Evolutionary conservation across 108 stramenopile species (phyloP).

Genomic region (Cyclotella baltica): DNA sequence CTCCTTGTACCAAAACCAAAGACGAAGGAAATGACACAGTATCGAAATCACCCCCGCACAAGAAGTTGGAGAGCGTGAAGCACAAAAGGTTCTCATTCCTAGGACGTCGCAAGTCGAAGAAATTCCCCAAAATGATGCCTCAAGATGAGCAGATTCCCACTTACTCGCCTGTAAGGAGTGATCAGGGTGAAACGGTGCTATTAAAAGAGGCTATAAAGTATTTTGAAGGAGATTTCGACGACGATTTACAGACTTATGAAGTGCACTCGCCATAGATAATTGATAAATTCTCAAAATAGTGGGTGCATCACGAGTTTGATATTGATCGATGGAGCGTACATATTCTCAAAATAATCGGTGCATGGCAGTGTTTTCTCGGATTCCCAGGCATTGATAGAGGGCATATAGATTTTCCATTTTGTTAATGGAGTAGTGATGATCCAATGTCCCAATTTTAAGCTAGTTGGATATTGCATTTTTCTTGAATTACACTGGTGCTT

Average conservation of each 20-base stretch:
- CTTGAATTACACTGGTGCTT: background rate
- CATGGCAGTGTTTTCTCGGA: too few relatives aligned
- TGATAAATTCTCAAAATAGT: background rate
- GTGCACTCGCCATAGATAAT: background rate
- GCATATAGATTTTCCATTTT: too few relatives aligned
- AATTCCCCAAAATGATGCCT: background rate
- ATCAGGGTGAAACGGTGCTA: background rate
- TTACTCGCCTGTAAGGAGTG: background rate
- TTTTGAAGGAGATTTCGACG: background rate
- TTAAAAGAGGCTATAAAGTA: constrained; percentile 4
- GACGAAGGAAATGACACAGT: too few relatives aligned
- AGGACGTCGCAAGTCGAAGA: background rate
- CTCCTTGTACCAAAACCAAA: too few relatives aligned
- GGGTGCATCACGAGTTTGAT: too few relatives aligned
- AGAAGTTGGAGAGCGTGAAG: too few relatives aligned
- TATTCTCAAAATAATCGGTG: too few relatives aligned
- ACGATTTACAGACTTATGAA: background rate
- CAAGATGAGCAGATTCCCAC: background rate
- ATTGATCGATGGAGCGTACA: too few relatives aligned
- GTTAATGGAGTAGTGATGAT: too few relatives aligned
- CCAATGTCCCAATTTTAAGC: too few relatives aligned
- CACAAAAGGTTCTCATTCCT: background rate
- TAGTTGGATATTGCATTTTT: background rate
- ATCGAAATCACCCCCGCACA: too few relatives aligned
- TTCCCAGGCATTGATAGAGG: too few relatives aligned